Base-by-base conservation (phyloP, 2,329 filamentous ascomycete species). In the Aspergillus sp. region DNA sequence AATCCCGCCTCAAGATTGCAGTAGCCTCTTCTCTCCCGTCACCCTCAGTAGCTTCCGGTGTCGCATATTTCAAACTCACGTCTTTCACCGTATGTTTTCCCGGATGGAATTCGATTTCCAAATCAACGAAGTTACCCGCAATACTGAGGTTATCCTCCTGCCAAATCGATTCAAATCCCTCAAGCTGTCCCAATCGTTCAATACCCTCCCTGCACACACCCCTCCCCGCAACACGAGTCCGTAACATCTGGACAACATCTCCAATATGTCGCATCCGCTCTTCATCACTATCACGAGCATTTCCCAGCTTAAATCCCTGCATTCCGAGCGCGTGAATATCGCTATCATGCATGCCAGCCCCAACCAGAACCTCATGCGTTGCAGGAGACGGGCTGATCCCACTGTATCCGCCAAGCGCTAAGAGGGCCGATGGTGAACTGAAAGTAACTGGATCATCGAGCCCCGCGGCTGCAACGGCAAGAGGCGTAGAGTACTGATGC, bases 151-250 rank as follows among this genome's bases (percentile, higher is more conserved):
- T 68, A 38, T 74, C 67, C 13, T 74, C 70, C 51, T 74, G 70
- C 70, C 70, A 74, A 38, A 73, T 68, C 12, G 69, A 72, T 44
- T 73, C 70, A 27, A 74, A 72, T 2, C 70, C 71, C 49, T 73
- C 68, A 2, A 74, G 56, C 44, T 65, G 62, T 19, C 65, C 69
- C 19, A 74, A 46, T 43, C 70, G 61, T 50, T 74, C 70, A 23
- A 74, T 60, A 0, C 68, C 65, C 44, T 73, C 70, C 13, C 72
- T 61, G 44, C 69, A 71, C 23, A 74, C 64, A 2, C 71, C 71
- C 46, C 70, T 62, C 6, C 72, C 72, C 2, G 67, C 61, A 5
- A 73, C 66, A 2, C 69, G 64, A 13, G 64, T 60, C 30, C 68
- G 67, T 15, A 74, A 60, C 20, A 66, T 57, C 44, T 67, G 63